These are phyloP conservation scores for Botrytis byssoidea DNA, from an alignment of 2,329 filamentous ascomycete species.

Conservation along the genomic window DNA sequence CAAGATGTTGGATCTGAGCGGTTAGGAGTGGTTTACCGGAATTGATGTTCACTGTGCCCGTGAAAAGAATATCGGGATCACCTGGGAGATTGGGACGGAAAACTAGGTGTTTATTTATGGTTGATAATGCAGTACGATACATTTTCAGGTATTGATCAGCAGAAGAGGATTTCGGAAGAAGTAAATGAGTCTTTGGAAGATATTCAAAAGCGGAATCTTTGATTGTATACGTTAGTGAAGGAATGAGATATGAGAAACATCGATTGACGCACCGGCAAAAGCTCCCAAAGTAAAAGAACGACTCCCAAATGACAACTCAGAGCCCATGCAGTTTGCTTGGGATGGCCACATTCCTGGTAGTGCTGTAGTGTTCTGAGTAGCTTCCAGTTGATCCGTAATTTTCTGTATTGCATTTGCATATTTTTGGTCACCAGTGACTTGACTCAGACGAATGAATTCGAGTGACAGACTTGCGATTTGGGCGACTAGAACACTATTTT, in stretches of 20 bases:
- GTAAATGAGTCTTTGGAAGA: slow-evolving; percentile 52
- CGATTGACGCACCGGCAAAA: slow-evolving; percentile 51
- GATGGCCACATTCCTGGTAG: slow-evolving; percentile 62
- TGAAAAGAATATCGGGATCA: slow-evolving; percentile 47
- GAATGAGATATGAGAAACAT: slow-evolving; percentile 54
- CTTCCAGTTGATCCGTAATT: slow-evolving; percentile 54
- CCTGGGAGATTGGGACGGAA: slow-evolving; percentile 46
- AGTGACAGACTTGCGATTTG: slow-evolving; percentile 59
- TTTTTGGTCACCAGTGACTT: slow-evolving; percentile 57
- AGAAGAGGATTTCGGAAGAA: slow-evolving; percentile 33
- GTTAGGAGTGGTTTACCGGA: slow-evolving; percentile 16
- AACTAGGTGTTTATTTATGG: slow-evolving; percentile 45
- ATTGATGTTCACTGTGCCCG: slow-evolving; percentile 44
- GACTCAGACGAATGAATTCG: slow-evolving; percentile 60
- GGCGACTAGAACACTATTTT: slow-evolving; percentile 48
- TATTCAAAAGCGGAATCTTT: slow-evolving; percentile 63
- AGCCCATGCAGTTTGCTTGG: slow-evolving; percentile 51
- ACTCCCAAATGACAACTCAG: slow-evolving; percentile 40
- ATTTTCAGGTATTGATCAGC: slow-evolving; percentile 41
- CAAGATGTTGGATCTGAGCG: slow-evolving; percentile 56
- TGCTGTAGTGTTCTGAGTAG: slow-evolving; percentile 50
- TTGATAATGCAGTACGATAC: slow-evolving; percentile 44
- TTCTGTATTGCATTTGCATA: slow-evolving; percentile 60
- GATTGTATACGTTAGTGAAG: slow-evolving; percentile 56
- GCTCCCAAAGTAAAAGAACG: slow-evolving; percentile 57